Evolutionary conservation across 371 early-diverging fungal genomes (phyloP).

Genomic region (Mucor circinelloides): DNA sequence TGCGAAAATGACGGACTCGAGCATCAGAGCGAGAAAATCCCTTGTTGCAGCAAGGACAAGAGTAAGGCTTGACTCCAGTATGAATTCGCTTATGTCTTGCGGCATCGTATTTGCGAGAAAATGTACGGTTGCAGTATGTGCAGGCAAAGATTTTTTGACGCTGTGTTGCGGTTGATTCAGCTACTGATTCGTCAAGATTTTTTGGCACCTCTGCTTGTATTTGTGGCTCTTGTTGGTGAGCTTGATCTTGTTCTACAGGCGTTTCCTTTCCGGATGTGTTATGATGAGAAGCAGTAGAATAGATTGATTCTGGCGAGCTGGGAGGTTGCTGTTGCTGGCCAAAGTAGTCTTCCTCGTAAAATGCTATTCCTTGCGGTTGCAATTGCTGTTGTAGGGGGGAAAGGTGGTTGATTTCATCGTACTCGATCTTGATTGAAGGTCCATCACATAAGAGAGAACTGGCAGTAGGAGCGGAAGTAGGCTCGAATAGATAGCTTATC

Average conservation of each 20-base stretch:
- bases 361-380: neutral
- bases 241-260: neutral
- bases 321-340: neutral
- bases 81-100: slow-evolving; percentile 56
- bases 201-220: neutral
- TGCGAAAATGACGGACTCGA: slow-evolving; percentile 55
- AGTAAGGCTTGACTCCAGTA: slow-evolving; percentile 65
- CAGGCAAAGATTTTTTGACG: slow-evolving; percentile 5
- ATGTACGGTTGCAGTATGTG: slow-evolving; percentile 11
- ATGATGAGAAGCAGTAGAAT: neutral
- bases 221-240: neutral
- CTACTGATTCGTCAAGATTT: neutral
- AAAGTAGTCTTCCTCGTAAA: neutral
- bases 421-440: neutral
- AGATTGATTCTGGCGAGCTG: neutral
- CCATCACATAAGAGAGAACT: neutral
- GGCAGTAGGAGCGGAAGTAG: neutral
- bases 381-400: neutral
- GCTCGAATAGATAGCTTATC: neutral
- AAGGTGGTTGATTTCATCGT: neutral
- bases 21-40: slow-evolving; percentile 71
- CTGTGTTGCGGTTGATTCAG: neutral
- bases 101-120: slow-evolving; percentile 50
- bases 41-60: slow-evolving; percentile 60
- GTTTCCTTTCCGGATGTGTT: neutral